Conservation (phyloP, 2,329 filamentous ascomycete species). For the Apiospora kogelbergensis region DNA sequence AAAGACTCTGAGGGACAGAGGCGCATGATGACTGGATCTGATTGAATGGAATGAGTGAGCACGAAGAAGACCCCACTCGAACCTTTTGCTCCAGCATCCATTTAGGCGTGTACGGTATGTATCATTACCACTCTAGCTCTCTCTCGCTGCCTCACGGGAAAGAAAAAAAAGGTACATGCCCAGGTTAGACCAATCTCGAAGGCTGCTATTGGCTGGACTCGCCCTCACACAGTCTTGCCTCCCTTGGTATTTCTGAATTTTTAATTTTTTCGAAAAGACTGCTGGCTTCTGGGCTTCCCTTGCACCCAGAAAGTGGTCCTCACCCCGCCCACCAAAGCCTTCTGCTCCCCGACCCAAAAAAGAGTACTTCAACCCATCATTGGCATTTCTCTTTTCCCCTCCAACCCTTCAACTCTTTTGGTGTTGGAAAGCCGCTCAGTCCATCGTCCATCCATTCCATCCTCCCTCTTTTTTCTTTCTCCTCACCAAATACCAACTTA, state of each 20-base stretch:
- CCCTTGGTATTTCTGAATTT: constrained; percentile 10
- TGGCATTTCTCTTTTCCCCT: constrained; percentile 10
- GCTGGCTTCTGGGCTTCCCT: constrained; percentile 3
- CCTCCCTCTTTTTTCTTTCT: constrained; percentile 24
- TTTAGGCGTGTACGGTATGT: neutral
- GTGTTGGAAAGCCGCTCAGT: constrained; percentile 9
- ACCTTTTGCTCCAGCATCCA: neutral
- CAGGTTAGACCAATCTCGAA: neutral
- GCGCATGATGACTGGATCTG: neutral
- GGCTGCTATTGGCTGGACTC: constrained; percentile 3
- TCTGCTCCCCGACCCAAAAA: constrained; percentile 10
- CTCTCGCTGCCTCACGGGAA: neutral
- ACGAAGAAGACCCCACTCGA: neutral
- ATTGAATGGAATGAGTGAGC: neutral
- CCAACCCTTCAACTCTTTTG: constrained; percentile 16
- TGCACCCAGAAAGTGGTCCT: constrained; percentile 3
- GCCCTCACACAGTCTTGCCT: constrained; percentile 8
- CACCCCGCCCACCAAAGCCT: constrained; percentile 8
- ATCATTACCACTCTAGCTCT: neutral
- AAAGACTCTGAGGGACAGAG: neutral
- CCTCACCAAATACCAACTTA: constrained; percentile 22
- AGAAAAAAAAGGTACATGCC: neutral
- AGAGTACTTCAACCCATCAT: constrained; percentile 11
- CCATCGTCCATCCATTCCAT: constrained; percentile 17
- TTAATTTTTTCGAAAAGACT: neutral